Conservation (phyloP, 768 basidiomycete genomes). For the Trametes meyenii region DNA sequence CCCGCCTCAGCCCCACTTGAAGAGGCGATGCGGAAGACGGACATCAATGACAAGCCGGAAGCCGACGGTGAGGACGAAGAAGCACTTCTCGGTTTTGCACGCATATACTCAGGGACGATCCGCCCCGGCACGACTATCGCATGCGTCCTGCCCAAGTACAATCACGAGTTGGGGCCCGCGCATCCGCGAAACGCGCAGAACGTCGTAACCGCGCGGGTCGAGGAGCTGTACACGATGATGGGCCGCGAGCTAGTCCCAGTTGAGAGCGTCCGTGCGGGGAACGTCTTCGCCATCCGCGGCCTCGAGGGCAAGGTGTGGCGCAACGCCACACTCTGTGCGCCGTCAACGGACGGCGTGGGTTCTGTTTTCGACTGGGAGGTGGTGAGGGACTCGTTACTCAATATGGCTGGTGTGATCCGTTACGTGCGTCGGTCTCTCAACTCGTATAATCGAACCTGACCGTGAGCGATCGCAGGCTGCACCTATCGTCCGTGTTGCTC, state of each 20-base stretch:
- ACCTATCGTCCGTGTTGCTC: constrained; percentile 93
- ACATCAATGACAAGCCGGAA: constrained; percentile 23
- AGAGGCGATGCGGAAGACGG: constrained; percentile 27
- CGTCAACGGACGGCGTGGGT: constrained; percentile 47
- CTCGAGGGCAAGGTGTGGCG: constrained; percentile 89
- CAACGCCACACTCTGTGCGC: constrained; percentile 86
- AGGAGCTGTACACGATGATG: constrained; percentile 95
- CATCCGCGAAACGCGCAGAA: constrained; percentile 73
- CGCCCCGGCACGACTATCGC: constrained; percentile 62
- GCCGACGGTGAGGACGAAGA: constrained; percentile 48
- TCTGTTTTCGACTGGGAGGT: constrained; percentile 37
- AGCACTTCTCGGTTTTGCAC: constrained; percentile 87
- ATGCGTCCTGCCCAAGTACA: constrained; percentile 88
- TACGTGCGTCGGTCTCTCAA: constrained; percentile 48
- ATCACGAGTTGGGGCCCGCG: constrained; percentile 56
- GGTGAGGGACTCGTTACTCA: constrained; percentile 63
- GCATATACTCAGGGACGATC: constrained; percentile 90
- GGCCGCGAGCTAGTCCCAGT: constrained; percentile 90
- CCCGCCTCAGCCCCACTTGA: constrained; percentile 18
- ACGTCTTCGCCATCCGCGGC: constrained; percentile 91
- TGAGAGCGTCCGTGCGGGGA: constrained; percentile 82
- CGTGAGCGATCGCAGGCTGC: constrained; percentile 52
- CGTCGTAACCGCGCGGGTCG: constrained; percentile 61
- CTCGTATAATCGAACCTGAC: neutral
- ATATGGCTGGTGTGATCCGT: constrained; percentile 73